These are phyloP conservation scores for Echeveria elegans DNA, from an alignment of 164 flowering plant genomes.

Conservation along the genomic window DNA sequence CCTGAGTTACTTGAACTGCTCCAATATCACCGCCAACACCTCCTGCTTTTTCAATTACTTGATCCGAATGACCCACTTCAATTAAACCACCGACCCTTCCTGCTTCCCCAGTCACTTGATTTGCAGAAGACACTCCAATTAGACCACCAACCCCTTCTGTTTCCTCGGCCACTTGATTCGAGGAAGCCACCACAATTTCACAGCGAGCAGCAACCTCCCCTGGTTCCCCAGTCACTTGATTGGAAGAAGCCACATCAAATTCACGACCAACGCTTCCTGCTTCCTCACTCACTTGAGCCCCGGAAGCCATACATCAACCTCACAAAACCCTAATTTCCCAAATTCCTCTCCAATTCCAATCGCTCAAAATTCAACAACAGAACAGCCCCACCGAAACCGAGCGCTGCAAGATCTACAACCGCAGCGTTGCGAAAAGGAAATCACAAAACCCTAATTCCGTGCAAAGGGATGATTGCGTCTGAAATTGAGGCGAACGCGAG, in stretches of 20 bases:
- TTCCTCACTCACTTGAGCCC: not conserved
- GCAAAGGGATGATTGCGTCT: not conserved
- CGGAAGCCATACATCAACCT: slow-evolving; percentile 7
- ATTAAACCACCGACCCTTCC: not conserved
- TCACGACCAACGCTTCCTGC: not conserved
- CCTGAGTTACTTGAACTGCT: too few species aligned
- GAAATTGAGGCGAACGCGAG: not conserved
- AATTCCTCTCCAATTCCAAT: not conserved
- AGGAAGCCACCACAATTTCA: too few species aligned
- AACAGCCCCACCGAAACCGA: not conserved
- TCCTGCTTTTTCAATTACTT: too few species aligned
- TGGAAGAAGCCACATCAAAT: not conserved
- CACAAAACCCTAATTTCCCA: not conserved
- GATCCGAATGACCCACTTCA: not conserved
- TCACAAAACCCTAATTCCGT: slow-evolving; percentile 5
- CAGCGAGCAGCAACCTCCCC: too few species aligned
- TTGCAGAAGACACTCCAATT: not conserved
- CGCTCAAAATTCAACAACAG: not conserved
- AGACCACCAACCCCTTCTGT: too few species aligned
- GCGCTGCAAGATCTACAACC: not conserved
- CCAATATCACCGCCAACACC: too few species aligned
- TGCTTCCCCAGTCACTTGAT: not conserved
- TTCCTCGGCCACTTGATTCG: too few species aligned
- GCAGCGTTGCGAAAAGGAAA: too few species aligned
- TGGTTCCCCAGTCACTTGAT: too few species aligned